Conservation (phyloP, 768 basidiomycete genomes). For the Hirschioporus abietinus region DNA sequence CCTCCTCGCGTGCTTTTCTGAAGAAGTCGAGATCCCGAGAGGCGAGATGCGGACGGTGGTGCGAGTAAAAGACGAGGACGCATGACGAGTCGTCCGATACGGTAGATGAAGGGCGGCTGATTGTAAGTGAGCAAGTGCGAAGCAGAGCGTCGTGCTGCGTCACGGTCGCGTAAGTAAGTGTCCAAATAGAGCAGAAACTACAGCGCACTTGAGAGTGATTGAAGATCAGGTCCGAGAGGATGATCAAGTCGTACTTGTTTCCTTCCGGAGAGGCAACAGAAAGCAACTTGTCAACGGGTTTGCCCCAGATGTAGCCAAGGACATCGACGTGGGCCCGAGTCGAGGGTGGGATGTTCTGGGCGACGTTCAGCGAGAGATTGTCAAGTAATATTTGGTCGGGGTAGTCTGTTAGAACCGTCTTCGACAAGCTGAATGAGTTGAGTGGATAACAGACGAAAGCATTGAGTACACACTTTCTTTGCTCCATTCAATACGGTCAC, state of each 20-base stretch:
- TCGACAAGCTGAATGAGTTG: not conserved
- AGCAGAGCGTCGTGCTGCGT: constrained; percentile 77
- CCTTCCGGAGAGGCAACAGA: constrained; percentile 17
- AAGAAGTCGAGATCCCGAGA: constrained; percentile 84
- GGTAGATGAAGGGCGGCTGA: not conserved
- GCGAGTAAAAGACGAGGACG: constrained; percentile 83
- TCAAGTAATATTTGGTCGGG: constrained; percentile 72
- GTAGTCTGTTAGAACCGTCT: constrained; percentile 91
- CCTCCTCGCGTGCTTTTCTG: constrained; percentile 46
- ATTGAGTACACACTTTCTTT: constrained; percentile 40
- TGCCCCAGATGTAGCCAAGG: constrained; percentile 81
- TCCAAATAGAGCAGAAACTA: not conserved
- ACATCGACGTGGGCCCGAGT: constrained; percentile 21
- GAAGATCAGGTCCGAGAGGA: constrained; percentile 91
- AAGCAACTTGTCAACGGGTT: constrained; percentile 43
- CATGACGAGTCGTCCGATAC: constrained; percentile 22
- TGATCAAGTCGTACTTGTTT: constrained; percentile 65
- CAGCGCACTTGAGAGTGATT: constrained; percentile 81
- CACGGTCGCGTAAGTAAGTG: constrained; percentile 8
- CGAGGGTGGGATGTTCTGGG: constrained; percentile 40
- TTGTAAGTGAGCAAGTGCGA: constrained; percentile 55
- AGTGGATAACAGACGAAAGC: not conserved
- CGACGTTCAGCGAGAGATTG: constrained; percentile 70
- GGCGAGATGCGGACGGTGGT: constrained; percentile 82
- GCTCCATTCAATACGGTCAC: constrained; percentile 71